Base-by-base conservation (phyloP, 2,329 filamentous ascomycete species). In the Bipolaris bicolor region DNA sequence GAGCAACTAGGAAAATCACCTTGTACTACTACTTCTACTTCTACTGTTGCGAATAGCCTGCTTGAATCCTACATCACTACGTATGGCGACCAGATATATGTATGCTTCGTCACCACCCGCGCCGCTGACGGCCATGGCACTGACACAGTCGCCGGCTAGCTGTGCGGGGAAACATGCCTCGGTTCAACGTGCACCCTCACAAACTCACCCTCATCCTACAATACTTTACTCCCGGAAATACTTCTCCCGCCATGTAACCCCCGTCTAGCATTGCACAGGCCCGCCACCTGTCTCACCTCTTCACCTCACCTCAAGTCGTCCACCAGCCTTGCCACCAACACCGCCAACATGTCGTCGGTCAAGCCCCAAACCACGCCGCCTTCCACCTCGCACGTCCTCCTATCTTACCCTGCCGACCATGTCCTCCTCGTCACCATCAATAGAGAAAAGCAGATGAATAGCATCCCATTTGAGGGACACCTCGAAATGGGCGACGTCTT, bases 391-490 rank as follows among this genome's bases (percentile, higher is more conserved):
- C 72, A 74, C 59, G 73, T 75, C 60, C 50, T 74, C 52, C 76
- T 84, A 60, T 73, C 75, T 49, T 82, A 81, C 59, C 83, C 83
- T 1, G 74, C 76, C 16, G 76, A 78, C 1, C 71, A 78, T 59
- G 78, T 84, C 49, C 75, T 85, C 9, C 79, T 83, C 53, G 79
- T 85, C 26, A 83, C 81, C 46, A 83, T 85, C 61, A 81, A 83
- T 60, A 79, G 81, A n/a, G 77, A 80, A 45, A 72, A 71, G 47
- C 73, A 76, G 51, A 80, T 83, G 77, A 84, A 85, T 65, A 77
- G 67, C 46, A 76, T 76, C 13, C 70, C 74, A 0, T 75, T 65
- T 43, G 71, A 70, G 1, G 72, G 79, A 0, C 81, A 82, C 66
- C 80, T 76, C 69, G 83, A 84, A 62, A 78, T 81, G 66, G 78